Evolutionary conservation across 768 basidiomycete genomes (phyloP).

Genomic region (Daedalea quercina): DNA sequence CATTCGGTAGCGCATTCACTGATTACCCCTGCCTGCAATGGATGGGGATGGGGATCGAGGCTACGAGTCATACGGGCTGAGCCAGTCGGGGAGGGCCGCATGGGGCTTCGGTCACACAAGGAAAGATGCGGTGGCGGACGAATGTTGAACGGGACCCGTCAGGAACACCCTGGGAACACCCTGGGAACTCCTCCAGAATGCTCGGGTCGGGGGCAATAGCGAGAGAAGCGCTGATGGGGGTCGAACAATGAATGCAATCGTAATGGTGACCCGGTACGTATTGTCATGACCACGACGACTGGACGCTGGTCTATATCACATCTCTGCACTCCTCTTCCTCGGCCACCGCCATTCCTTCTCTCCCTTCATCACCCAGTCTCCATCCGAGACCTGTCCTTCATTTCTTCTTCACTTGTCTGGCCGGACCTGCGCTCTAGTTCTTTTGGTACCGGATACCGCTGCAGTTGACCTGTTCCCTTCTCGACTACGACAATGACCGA

Average conservation of each 20-base stretch:
- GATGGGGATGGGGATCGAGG: too few species aligned
- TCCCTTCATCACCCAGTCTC: constrained; percentile 10
- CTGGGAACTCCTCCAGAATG: too few species aligned
- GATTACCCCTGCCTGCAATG: too few species aligned
- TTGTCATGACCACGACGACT: not conserved
- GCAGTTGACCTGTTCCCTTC: constrained; percentile 4
- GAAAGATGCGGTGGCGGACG: too few species aligned
- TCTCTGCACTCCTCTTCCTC: not conserved
- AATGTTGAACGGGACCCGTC: too few species aligned
- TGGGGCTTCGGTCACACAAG: too few species aligned
- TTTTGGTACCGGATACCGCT: constrained; percentile 15
- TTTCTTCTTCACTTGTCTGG: constrained; percentile 20
- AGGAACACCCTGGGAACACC: too few species aligned
- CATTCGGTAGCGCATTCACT: too few species aligned
- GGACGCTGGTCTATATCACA: not conserved
- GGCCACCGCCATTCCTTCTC: constrained; percentile 6
- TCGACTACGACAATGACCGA: constrained; percentile 44
- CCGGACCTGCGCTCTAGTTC: constrained; percentile 47
- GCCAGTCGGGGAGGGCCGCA: too few species aligned
- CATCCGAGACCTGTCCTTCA: constrained; percentile 9
- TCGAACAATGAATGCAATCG: not conserved
- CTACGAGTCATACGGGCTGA: too few species aligned
- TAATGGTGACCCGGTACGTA: not conserved
- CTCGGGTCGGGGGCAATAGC: not conserved
- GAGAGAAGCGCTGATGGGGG: not conserved